These are phyloP conservation scores for Debaryomyces prosopidis DNA, from an alignment of 805 yeast genomes.

Conservation along the genomic window DNA sequence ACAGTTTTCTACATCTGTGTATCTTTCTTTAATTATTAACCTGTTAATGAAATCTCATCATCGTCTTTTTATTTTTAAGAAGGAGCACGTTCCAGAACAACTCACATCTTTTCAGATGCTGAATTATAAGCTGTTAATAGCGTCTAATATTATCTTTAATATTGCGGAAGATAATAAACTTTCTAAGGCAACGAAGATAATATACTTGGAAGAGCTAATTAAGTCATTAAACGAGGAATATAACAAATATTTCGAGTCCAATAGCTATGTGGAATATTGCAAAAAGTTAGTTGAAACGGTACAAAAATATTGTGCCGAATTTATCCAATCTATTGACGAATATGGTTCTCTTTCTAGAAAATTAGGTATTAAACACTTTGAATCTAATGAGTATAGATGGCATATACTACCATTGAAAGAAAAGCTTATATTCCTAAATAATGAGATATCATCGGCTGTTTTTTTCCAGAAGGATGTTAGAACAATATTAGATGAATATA, in stretches of 20 bases:
- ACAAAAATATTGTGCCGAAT: slow-evolving; percentile 15
- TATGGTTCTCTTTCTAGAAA: slow-evolving; percentile 22
- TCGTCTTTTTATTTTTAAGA: slow-evolving; percentile 18
- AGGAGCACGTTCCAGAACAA: slow-evolving; percentile 15
- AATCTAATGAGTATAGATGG: slow-evolving; percentile 24
- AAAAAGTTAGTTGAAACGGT: slow-evolving; percentile 23
- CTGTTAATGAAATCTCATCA: slow-evolving; percentile 14
- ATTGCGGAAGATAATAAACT: slow-evolving; percentile 12
- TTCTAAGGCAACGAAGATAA: slow-evolving; percentile 11
- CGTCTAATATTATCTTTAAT: slow-evolving; percentile 19
- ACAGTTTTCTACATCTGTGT: slow-evolving; percentile 24
- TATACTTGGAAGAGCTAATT: slow-evolving; percentile 20
- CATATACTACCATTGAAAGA: slow-evolving; percentile 18
- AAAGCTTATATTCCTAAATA: slow-evolving; percentile 24
- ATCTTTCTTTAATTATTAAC: slow-evolving; percentile 22
- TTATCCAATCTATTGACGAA: slow-evolving; percentile 11
- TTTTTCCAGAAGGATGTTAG: slow-evolving; percentile 18
- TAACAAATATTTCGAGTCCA: slow-evolving; percentile 21
- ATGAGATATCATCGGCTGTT: slow-evolving; percentile 23
- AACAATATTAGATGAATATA: slow-evolving; percentile 23
- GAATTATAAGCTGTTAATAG: slow-evolving; percentile 18
- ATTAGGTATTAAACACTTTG: slow-evolving; percentile 28
- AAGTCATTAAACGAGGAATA: slow-evolving; percentile 25
- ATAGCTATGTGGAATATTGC: slow-evolving; percentile 31
- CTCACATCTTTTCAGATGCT: slow-evolving; percentile 18